phyloP scores from a whole-genome alignment of 2,329 filamentous ascomycete species.

The Amesomyces nigricolor region DNA sequence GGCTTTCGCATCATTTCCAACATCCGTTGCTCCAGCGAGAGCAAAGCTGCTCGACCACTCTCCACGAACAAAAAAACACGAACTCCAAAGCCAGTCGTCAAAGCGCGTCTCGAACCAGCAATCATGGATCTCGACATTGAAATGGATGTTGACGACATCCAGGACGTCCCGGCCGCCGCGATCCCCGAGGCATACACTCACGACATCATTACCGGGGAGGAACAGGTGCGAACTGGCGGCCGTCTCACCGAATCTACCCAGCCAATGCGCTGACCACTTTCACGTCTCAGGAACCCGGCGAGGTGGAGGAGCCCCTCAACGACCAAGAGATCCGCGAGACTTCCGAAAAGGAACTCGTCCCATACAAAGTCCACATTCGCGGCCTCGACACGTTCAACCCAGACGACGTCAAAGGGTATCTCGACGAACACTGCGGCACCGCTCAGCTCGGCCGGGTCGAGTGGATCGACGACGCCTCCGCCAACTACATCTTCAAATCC shows the following conservation, averaged over 20 bases:
- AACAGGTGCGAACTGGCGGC: slow-evolving; percentile 24
- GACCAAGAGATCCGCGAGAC: slow-evolving; percentile 20
- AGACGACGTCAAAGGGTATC: slow-evolving; percentile 70
- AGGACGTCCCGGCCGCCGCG: slow-evolving; percentile 26
- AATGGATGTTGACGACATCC: slow-evolving; percentile 54
- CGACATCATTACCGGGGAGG: slow-evolving; percentile 27
- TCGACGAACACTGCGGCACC: slow-evolving; percentile 58
- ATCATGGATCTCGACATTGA: slow-evolving; percentile 66
- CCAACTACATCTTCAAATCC: slow-evolving; percentile 73
- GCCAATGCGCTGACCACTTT: slow-evolving; percentile 10
- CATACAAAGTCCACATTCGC: slow-evolving; percentile 72
- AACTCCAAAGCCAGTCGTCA: neutral
- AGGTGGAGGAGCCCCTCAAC: slow-evolving; percentile 33
- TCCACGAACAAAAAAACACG: no score
- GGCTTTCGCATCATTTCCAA: no score
- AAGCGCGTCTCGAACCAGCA: neutral
- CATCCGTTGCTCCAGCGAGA: no score
- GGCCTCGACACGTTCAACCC: slow-evolving; percentile 80
- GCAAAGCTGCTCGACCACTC: no score
- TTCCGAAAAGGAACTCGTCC: slow-evolving; percentile 31
- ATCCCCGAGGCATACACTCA: slow-evolving; percentile 26
- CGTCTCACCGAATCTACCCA: neutral
- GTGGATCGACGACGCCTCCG: slow-evolving; percentile 92
- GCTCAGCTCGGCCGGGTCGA: slow-evolving; percentile 61
- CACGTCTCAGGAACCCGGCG: slow-evolving; percentile 35